These are phyloP conservation scores for Penicillium crystallinum DNA, from an alignment of 495 filamentous ascomycete species.

Conservation along the genomic window DNA sequence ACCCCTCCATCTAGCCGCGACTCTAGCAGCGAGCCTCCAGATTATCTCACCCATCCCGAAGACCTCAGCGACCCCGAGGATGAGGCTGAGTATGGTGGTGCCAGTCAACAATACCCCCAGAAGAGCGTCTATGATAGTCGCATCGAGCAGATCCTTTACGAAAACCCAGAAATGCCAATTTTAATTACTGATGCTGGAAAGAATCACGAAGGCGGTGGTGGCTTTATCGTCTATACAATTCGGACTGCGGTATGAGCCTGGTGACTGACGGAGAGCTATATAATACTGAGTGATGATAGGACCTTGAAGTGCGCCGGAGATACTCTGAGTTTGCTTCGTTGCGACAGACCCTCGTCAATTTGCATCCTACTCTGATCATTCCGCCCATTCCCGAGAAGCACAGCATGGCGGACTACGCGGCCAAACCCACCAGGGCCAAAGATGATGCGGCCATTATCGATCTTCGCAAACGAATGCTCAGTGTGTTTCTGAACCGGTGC, in stretches of 20 bases:
- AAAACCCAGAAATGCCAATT: constrained; percentile 84
- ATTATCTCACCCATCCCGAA: constrained; percentile 50
- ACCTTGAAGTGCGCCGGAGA: constrained; percentile 86
- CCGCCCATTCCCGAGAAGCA: constrained; percentile 98
- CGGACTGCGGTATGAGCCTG: constrained; percentile 70
- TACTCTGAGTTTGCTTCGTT: constrained; percentile 98
- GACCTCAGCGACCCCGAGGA: constrained; percentile 62
- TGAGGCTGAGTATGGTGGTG: constrained; percentile 31
- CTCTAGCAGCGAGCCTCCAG: constrained; percentile 50
- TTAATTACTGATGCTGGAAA: constrained; percentile 92
- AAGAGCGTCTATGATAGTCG: constrained; percentile 91
- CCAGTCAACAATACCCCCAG: constrained; percentile 38
- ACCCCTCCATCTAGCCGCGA: constrained; percentile 45
- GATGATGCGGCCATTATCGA: constrained; percentile 96
- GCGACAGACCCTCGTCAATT: constrained; percentile 75
- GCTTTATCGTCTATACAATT: constrained; percentile 96
- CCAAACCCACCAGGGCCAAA: constrained; percentile 95
- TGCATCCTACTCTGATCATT: constrained; percentile 92
- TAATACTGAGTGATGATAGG: constrained; percentile 46
- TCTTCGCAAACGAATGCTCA: constrained; percentile 89
- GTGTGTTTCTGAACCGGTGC: constrained; percentile 91
- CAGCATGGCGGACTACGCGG: constrained; percentile 96
- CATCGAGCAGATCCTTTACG: constrained; percentile 93
- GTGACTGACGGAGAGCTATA: background rate
- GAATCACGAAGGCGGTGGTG: constrained; percentile 81